A percentile compares a stretch with the other conserved stretches of the same genome.
Evolutionary conservation across 2,329 filamentous ascomycete genomes (phyloP).

Genomic region (Coniochaeta sp.): DNA sequence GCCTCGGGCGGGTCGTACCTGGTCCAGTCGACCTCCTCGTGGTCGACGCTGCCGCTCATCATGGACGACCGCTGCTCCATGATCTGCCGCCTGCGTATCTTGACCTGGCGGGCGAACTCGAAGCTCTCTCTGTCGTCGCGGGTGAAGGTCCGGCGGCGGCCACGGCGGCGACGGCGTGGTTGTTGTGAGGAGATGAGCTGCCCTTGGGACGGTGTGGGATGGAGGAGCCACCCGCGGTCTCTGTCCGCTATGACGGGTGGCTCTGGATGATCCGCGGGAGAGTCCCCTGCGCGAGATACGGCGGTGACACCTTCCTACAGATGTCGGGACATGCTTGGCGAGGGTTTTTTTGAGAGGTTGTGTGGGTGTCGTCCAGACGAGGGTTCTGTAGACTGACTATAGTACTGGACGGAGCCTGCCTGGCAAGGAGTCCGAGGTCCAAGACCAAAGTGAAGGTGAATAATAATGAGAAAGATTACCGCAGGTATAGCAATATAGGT

Average conservation of each 20-base stretch:
- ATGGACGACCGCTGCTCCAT: slow-evolving; percentile 1
- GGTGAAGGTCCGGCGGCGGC: not conserved
- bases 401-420: not conserved
- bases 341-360: not conserved
- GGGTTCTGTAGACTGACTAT: too few species aligned
- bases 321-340: not conserved
- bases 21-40: slow-evolving; percentile 33
- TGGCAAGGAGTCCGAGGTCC: not conserved
- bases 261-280: not conserved
- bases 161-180: not conserved
- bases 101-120: not conserved
- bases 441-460: not conserved
- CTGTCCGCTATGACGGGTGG: not conserved
- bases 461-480: not conserved
- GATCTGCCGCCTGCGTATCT: not conserved
- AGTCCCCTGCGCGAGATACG: not conserved
- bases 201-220: not conserved
- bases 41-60: slow-evolving; percentile 10
- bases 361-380: not conserved
- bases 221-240: not conserved
- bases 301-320: not conserved
- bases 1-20: slow-evolving; percentile 37
- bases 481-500: not conserved
- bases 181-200: not conserved
- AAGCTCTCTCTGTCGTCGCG: not conserved